phyloP scores from a whole-genome alignment of 768 basidiomycete species.

The Xerocomus potaroensis region DNA sequence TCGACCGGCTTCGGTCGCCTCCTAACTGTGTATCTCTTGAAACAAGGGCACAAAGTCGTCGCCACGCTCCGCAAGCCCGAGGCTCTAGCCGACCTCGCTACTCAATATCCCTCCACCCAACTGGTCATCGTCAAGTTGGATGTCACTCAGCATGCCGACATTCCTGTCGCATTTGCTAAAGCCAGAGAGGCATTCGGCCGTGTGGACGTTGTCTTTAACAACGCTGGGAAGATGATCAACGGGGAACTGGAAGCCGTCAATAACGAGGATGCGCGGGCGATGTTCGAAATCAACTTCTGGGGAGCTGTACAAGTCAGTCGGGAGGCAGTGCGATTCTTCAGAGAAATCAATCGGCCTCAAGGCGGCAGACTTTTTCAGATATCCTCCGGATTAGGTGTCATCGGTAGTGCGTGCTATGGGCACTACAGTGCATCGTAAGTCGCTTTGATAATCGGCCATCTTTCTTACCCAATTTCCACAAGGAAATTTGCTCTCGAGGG shows the following conservation, averaged over 20 bases:
- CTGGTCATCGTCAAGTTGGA: conserved; percentile 29
- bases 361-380: conserved; percentile 36
- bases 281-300: conserved; percentile 40
- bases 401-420: conserved; percentile 2
- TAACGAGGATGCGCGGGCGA: conserved; percentile 26
- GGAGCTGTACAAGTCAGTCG: conserved; percentile 28
- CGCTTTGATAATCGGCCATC: neutral
- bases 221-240: conserved; percentile 28
- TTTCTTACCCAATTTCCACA: neutral
- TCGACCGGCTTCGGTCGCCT: conserved; percentile 39
- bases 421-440: conserved; percentile 28
- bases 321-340: conserved; percentile 32
- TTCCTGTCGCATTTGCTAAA: conserved; percentile 26
- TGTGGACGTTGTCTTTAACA: conserved; percentile 38
- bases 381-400: conserved; percentile 26
- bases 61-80: conserved; percentile 43
- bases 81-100: conserved; percentile 25
- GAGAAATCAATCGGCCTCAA: conserved; percentile 33
- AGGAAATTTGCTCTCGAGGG: conserved; percentile 28
- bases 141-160: conserved; percentile 26
- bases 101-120: conserved; percentile 20
- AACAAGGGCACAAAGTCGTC: conserved; percentile 34
- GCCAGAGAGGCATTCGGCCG: conserved; percentile 31
- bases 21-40: conserved; percentile 31
- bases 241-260: conserved; percentile 35